Evolutionary conservation across 2,329 filamentous ascomycete species (phyloP).

Genomic region (Aspergillus candidus): DNA sequence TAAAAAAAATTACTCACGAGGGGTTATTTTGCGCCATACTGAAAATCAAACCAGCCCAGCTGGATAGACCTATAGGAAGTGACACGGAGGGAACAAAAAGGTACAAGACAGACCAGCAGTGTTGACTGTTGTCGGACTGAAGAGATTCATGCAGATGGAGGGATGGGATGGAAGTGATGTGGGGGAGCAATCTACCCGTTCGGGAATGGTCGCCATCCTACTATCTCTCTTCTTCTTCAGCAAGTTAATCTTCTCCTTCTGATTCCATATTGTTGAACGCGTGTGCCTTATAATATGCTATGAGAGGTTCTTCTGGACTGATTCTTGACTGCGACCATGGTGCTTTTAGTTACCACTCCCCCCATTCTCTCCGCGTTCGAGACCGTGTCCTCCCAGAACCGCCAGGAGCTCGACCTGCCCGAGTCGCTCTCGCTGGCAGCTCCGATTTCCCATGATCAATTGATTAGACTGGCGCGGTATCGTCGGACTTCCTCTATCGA

Average conservation of each 20-base stretch:
- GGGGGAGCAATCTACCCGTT: conserved; percentile 21
- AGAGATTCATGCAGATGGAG: too few relatives aligned
- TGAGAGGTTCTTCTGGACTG: not conserved
- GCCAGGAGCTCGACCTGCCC: conserved; percentile 32
- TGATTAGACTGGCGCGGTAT: conserved; percentile 33
- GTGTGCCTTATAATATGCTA: not conserved
- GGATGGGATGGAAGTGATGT: conserved; percentile 1
- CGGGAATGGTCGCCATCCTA: conserved; percentile 14
- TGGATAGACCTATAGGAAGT: not conserved
- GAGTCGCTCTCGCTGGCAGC: conserved; percentile 21
- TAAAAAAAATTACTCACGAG: conserved; percentile 2
- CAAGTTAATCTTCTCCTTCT: conserved; percentile 4
- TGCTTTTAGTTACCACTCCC: conserved; percentile 36
- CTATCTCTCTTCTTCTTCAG: conserved; percentile 1
- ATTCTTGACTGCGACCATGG: conserved; percentile 28
- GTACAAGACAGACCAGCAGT: too few relatives aligned
- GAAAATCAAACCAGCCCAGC: not conserved
- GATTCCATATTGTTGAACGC: not conserved
- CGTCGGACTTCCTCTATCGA: conserved; percentile 16
- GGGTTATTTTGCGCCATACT: not conserved
- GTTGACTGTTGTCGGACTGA: too few relatives aligned
- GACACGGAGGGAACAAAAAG: too few relatives aligned
- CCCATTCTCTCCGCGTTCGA: conserved; percentile 36
- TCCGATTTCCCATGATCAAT: conserved; percentile 39
- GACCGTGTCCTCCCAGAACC: conserved; percentile 25